Base-by-base conservation (phyloP, 352 stramenopile species). In the Aphanomyces astaci region DNA sequence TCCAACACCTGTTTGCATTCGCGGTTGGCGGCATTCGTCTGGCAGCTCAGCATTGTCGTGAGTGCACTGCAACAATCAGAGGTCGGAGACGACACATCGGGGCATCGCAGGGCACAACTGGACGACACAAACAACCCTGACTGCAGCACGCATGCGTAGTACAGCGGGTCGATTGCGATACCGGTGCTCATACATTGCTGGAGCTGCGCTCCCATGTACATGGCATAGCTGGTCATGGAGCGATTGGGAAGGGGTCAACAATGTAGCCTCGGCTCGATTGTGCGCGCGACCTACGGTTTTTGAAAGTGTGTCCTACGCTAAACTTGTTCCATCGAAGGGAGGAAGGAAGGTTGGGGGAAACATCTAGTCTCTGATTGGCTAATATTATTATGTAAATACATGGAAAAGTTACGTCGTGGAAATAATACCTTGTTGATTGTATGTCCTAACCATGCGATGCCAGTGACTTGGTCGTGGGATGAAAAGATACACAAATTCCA, bases 61-160 rank as follows among this genome's bases (percentile, higher is more conserved):
- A 32, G n/a, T 27, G 54, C 22, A 2, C 30, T 31, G 36, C 54
- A 49, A 19, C 54, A 63, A 5, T 1, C 30, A 15, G 28, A 27
- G 4, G 54, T 48, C 3, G 51, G 51, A 0, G 15, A 33, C 24
- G 54, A 27, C 25, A n/a, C n/a, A 24, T 63, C 54, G 3, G 25
- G 3, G 25, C 54, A 63, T 24, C 22, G 11, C n/a, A 63, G 54
- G 19, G 31, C 31, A 27, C 54, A 63, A 28, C 30, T 43, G 7
- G 28, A 22, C 11, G 54, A 31, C 9, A 19, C 17, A 27, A 63
- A 63, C 17, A 63, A 11, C 5, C 54, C 54, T 10, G 54, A 48
- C 30, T 63, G 30, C 17, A 63, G 30, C 11, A 63, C 30, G 36
- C 54, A 63, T 32, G 54, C 19, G 19, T 63, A 63, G 36, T 63